Percentiles rank a stretch among this genome's conserved stretches.
Evolutionary conservation across 2,329 filamentous ascomycete species (phyloP).

Genomic region (Fusarium humuli): DNA sequence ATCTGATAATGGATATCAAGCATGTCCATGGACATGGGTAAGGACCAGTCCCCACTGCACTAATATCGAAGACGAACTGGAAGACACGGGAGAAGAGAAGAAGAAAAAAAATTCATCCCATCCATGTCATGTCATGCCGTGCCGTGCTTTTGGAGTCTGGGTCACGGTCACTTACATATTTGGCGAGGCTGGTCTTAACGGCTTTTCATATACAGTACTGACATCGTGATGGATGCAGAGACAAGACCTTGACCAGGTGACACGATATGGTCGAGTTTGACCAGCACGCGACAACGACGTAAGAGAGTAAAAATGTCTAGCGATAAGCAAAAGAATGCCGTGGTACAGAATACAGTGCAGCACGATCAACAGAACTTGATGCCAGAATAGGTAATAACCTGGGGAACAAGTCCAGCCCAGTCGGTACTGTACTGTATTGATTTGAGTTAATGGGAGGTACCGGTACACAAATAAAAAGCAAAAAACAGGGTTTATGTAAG

Average conservation of each 20-base stretch:
- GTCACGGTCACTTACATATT: not conserved
- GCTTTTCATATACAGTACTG: not conserved
- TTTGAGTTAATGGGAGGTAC: constrained; percentile 5
- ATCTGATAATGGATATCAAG: constrained; percentile 17
- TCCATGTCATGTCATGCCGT: constrained; percentile 11
- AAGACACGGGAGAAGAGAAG: constrained; percentile 34
- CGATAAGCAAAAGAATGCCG: constrained; percentile 1
- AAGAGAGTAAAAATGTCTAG: not conserved
- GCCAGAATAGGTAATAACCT: constrained; percentile 17
- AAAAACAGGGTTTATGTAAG: not conserved
- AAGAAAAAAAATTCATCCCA: constrained; percentile 23
- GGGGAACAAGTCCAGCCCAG: constrained; percentile 23
- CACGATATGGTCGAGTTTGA: constrained; percentile 7
- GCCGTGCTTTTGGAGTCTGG: not conserved
- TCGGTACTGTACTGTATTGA: not conserved
- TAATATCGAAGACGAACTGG: constrained; percentile 27
- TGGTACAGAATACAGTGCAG: not conserved
- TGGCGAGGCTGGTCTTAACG: constrained; percentile 3
- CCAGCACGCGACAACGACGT: constrained; percentile 22
- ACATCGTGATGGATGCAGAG: constrained; percentile 3
- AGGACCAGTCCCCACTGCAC: constrained; percentile 24
- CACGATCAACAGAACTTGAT: constrained; percentile 9
- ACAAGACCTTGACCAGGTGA: constrained; percentile 9
- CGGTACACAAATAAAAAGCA: constrained; percentile 23
- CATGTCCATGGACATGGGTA: not conserved